phyloP scores from a whole-genome alignment of 805 yeast species.

The Barnettozyma salicaria region DNA sequence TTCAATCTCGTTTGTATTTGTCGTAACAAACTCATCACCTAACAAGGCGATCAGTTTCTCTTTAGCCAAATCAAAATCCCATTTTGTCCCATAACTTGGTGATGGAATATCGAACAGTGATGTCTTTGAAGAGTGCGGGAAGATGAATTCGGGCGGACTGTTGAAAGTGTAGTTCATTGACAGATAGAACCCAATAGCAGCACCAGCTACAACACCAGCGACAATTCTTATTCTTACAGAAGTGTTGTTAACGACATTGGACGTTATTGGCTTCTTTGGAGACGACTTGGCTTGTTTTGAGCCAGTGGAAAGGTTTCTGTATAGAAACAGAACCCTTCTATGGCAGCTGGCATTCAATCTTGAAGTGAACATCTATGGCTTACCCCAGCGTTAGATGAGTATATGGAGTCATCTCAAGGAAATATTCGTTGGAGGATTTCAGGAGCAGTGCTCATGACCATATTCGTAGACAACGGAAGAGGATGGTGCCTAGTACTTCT shows the following conservation, averaged over 20 bases:
- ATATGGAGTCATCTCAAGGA: no score
- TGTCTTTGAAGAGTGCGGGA: conserved; percentile 26
- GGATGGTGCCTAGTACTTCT: no score
- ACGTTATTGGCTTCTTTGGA: neutral
- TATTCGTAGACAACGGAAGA: no score
- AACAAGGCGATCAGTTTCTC: conserved; percentile 20
- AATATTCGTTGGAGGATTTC: no score
- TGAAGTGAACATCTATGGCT: no score
- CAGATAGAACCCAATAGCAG: conserved; percentile 21
- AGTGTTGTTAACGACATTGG: conserved; percentile 1
- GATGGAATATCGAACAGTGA: conserved; percentile 20
- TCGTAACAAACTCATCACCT: conserved; percentile 27
- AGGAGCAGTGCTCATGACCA: no score
- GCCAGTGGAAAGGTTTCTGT: neutral
- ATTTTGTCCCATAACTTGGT: conserved; percentile 24
- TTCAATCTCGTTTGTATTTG: conserved; percentile 28
- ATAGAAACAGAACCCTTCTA: no score
- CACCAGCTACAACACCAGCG: conserved; percentile 19
- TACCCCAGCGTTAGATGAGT: no score
- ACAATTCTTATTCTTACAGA: conserved; percentile 8
- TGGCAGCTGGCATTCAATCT: no score
- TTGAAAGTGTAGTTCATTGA: conserved; percentile 22
- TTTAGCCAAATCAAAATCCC: conserved; percentile 24
- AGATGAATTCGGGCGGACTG: conserved; percentile 25
- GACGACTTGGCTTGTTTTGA: neutral